A percentile compares a stretch with the other conserved stretches of the same genome.
phyloP scores from a whole-genome alignment of 73 alveolate species.

The Symbiodinium pilosum region DNA sequence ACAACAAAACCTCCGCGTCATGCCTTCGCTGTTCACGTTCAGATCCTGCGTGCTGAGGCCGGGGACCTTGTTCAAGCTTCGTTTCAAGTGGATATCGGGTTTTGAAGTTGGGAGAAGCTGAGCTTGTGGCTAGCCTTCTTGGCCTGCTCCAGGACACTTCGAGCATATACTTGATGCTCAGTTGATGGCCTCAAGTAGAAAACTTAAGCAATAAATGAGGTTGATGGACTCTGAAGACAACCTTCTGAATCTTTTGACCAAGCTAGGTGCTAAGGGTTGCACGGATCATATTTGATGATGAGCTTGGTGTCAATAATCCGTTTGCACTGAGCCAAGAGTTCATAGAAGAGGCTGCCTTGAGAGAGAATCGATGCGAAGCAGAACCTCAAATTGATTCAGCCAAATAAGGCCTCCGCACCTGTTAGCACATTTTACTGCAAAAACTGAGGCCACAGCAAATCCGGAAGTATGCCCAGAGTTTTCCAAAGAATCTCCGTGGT shows the following conservation, averaged over 20 bases:
- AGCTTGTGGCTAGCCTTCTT: too few relatives aligned
- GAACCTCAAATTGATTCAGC: background rate
- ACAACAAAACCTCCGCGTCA: background rate
- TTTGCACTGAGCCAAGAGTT: background rate
- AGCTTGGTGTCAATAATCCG: background rate
- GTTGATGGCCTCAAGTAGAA: background rate
- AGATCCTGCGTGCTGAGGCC: too few relatives aligned
- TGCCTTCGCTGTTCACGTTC: background rate
- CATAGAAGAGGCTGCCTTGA: conserved; percentile 45
- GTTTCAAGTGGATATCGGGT: too few relatives aligned
- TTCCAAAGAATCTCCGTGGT: background rate
- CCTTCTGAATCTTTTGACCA: too few relatives aligned
- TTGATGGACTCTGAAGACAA: too few relatives aligned
- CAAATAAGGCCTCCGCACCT: too few relatives aligned
- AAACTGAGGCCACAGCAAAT: background rate
- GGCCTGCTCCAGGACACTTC: too few relatives aligned
- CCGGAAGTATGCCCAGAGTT: background rate
- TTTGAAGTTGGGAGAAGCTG: too few relatives aligned
- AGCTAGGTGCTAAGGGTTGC: too few relatives aligned
- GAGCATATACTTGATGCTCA: background rate
- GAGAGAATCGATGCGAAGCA: conserved; percentile 28
- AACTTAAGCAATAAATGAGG: too few relatives aligned
- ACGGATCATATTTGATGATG: background rate
- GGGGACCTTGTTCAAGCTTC: too few relatives aligned
- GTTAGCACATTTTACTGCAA: too few relatives aligned